Evolutionary conservation across 2,329 filamentous ascomycete genomes (phyloP), one percentile per base, ranked within the genome.

Genomic region (Byssochlamys sp.): DNA sequence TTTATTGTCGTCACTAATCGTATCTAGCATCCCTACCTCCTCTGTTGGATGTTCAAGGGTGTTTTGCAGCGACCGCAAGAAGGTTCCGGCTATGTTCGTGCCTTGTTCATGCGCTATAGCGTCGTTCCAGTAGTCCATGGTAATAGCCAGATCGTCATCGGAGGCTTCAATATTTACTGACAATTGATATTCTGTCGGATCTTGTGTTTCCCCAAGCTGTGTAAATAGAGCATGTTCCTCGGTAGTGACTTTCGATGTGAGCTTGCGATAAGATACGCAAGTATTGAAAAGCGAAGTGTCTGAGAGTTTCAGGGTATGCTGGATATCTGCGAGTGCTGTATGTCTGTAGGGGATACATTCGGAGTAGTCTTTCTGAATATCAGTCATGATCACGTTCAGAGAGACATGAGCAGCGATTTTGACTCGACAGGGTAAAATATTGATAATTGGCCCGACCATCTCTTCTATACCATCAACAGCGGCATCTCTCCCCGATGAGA

Each of bases 121-220:
- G 27, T 72, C 69, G 4, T 71, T 74, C 74, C 73, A 76, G 57
- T 77, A 77, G 59, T 73, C 75, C 11, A 76, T 58, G 33, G 72
- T 72, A 35, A 74, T 72, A 3, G 63, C 63, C 9, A 71, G 71
- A 27, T 67, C 61, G 3, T 67, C 66, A n/a, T 79, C 76, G 4
- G 72, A 70, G 1, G 76, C 73, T 58, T 80, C 78, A 24, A 80
- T 75, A 53, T 80, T 80, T 55, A 80, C 65, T 14, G 74, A 78
- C 0, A 80, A 68, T 1, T 74, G 72, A 59, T 78, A 77, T 62
- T 80, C 78, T 1, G 77, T 78, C 0, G 78, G 78, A 56, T 80
- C 77, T 57, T 79, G 69, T 31, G 75, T 74, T 2, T 67, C 65
- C n/a, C 66, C 66, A 26, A 67, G 61, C 65, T 78, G 74, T 1